These are phyloP conservation scores for Acacia pycnantha DNA, from an alignment of 331 rosid species.

Conservation along the genomic window DNA sequence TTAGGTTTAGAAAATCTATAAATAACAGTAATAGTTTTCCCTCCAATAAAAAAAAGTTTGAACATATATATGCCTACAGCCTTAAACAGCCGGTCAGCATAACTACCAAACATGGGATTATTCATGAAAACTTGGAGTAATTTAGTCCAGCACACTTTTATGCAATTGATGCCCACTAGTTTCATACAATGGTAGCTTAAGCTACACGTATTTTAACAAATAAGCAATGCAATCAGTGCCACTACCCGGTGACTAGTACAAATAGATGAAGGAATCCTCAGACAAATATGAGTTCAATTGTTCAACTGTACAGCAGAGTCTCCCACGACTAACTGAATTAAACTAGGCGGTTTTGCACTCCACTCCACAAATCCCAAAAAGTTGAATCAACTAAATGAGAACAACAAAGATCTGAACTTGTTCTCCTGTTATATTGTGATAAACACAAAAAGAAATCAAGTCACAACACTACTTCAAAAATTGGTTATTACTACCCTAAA, in stretches of 20 bases:
- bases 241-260: background rate
- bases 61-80: constrained; percentile 33
- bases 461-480: no score
- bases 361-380: background rate
- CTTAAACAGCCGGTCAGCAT: constrained; percentile 1
- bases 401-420: background rate
- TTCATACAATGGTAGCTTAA: background rate
- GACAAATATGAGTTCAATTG: background rate
- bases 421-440: no score
- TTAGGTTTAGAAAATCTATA: constrained; percentile 7
- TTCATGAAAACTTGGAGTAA: constrained; percentile 1
- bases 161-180: background rate
- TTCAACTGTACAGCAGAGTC: background rate
- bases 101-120: background rate
- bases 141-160: background rate
- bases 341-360: background rate
- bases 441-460: background rate
- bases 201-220: background rate
- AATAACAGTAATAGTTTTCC: constrained; percentile 4
- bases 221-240: background rate
- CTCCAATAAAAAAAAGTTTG: constrained; percentile 13
- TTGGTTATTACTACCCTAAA: no score
- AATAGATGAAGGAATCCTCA: background rate
- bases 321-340: background rate
- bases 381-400: background rate